A percentile compares a stretch with the other conserved stretches of the same genome.
Conservation (phyloP, 169 alveolate species). For the Cryptosporidium andersoni region DNA sequence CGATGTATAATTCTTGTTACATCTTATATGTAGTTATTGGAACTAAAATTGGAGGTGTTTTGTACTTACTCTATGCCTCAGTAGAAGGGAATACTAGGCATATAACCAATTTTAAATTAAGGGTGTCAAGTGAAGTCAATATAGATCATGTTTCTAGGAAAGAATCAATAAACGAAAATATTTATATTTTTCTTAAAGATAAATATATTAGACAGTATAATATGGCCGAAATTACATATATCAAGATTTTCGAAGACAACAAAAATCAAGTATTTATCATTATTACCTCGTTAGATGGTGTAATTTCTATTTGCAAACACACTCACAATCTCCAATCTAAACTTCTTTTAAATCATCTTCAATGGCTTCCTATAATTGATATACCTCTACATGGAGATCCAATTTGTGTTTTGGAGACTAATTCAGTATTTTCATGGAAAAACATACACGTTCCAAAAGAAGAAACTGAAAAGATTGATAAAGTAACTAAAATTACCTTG, state of each 20-base stretch:
- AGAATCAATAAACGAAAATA: neutral
- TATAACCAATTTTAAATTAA: constrained; percentile 10
- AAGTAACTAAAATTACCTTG: no score
- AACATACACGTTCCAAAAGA: no score
- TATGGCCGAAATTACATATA: constrained; percentile 7
- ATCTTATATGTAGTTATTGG: constrained; percentile 19
- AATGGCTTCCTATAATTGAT: constrained; percentile 58
- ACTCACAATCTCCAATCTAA: constrained; percentile 3
- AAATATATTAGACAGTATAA: constrained; percentile 18
- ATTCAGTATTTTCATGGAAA: no score
- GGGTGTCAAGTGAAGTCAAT: neutral
- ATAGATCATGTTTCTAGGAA: neutral
- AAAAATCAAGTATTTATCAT: neutral
- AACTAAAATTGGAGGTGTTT: constrained; percentile 33
- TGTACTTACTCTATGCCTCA: neutral
- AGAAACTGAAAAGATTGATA: no score
- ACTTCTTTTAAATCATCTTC: no score
- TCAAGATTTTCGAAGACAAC: neutral
- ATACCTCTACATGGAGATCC: constrained; percentile 22
- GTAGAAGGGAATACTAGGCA: no score
- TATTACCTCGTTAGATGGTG: constrained; percentile 19
- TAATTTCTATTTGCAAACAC: constrained; percentile 4
- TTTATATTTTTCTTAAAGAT: constrained; percentile 9
- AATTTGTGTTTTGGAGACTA: neutral
- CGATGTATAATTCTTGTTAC: no score